Percentiles rank a stretch among this genome's conserved stretches.
These are phyloP conservation scores for Talaromyces wortmannii DNA, from an alignment of 495 filamentous ascomycete species.

Conservation along the genomic window DNA sequence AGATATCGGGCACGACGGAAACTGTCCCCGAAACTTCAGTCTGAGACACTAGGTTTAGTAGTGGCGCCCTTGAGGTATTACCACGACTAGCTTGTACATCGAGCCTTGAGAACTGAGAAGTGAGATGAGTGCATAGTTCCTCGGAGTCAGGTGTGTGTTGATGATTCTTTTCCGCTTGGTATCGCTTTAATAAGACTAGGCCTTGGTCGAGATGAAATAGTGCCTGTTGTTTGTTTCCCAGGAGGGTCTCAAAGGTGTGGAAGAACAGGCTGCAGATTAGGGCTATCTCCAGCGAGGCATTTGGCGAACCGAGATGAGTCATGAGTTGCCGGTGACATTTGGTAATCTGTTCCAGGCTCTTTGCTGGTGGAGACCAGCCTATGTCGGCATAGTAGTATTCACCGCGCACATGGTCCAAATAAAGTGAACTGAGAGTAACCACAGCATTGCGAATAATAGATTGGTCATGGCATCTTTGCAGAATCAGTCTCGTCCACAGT, in stretches of 20 bases:
- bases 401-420: conserved; percentile 4
- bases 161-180: not conserved
- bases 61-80: conserved; percentile 7
- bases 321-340: conserved; percentile 16
- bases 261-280: conserved; percentile 27
- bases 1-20: conserved; percentile 6
- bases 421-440: conserved; percentile 26
- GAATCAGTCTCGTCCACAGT: conserved; percentile 32
- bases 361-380: not conserved
- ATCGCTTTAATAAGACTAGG: conserved; percentile 12
- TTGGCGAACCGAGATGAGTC: conserved; percentile 9
- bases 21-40: not conserved
- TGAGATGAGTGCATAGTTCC: conserved; percentile 11
- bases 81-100: conserved; percentile 23
- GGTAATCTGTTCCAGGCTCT: conserved; percentile 9
- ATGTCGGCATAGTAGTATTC: not conserved
- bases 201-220: conserved; percentile 20
- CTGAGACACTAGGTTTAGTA: not conserved
- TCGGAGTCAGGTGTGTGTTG: not conserved
- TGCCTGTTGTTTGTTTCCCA: conserved; percentile 16
- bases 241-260: conserved; percentile 19
- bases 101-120: conserved; percentile 11
- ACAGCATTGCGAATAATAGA: conserved; percentile 35
- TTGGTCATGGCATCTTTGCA: conserved; percentile 26
- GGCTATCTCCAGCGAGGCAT: conserved; percentile 12